Evolutionary conservation across 768 basidiomycete species (phyloP).

Genomic region (Candolleomyces aberdarensis): DNA sequence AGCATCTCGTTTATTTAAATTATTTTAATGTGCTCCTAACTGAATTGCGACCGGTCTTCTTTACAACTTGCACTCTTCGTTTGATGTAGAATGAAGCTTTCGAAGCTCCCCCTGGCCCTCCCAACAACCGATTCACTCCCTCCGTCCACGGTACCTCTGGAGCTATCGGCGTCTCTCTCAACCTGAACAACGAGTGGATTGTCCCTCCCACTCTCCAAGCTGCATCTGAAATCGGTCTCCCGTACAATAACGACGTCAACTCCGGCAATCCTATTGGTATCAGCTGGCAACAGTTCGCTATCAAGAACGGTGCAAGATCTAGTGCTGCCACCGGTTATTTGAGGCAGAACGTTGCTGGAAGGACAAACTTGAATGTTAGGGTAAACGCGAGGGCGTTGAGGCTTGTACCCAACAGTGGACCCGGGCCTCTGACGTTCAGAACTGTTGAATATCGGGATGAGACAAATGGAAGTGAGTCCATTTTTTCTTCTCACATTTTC

Average conservation of each 20-base stretch:
- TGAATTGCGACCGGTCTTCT: too few species aligned
- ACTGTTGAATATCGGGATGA: slow-evolving; percentile 18
- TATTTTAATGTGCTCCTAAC: too few species aligned
- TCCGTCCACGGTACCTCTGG: slow-evolving; percentile 29
- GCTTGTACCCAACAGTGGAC: slow-evolving; percentile 15
- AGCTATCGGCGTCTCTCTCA: slow-evolving; percentile 24
- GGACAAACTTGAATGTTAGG: slow-evolving; percentile 28
- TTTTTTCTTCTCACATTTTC: not conserved
- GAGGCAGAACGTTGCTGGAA: slow-evolving; percentile 14
- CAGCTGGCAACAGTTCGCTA: slow-evolving; percentile 7
- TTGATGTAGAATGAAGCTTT: slow-evolving; percentile 14
- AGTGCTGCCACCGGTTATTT: slow-evolving; percentile 30
- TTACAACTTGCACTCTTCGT: too few species aligned
- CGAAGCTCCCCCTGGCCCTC: not conserved
- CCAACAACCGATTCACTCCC: slow-evolving; percentile 26
- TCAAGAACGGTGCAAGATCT: slow-evolving; percentile 1
- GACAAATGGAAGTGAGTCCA: not conserved
- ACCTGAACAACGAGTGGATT: slow-evolving; percentile 26
- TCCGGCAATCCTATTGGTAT: slow-evolving; percentile 5
- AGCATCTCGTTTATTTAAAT: too few species aligned
- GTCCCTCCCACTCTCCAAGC: slow-evolving; percentile 20
- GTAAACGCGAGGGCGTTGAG: slow-evolving; percentile 24
- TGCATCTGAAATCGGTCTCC: slow-evolving; percentile 18
- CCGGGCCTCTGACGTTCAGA: slow-evolving; percentile 16
- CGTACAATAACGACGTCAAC: slow-evolving; percentile 4